A percentile compares a stretch with the other conserved stretches of the same genome.
Evolutionary conservation across 768 basidiomycete genomes (phyloP).

Genomic region (Xerocomellus intermedius): DNA sequence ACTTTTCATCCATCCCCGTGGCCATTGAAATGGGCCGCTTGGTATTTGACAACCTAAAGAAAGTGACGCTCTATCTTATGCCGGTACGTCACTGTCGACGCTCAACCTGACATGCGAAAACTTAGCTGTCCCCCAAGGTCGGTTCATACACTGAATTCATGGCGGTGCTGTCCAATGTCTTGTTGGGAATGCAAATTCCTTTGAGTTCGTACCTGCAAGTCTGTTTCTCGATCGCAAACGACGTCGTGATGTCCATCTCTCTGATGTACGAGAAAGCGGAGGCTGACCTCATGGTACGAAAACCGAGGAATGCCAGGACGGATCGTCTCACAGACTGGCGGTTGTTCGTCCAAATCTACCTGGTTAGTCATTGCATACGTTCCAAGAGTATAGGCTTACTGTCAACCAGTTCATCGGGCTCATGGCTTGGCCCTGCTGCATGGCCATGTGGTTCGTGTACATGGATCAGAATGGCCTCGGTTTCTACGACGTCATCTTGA

Average conservation of each 20-base stretch:
- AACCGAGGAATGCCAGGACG: slow-evolving; percentile 47
- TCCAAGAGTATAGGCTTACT: background rate
- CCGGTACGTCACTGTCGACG: slow-evolving; percentile 30
- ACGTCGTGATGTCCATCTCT: slow-evolving; percentile 50
- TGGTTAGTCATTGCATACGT: slow-evolving; percentile 30
- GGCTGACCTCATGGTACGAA: slow-evolving; percentile 46
- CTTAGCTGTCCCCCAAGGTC: slow-evolving; percentile 29
- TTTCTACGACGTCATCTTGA: slow-evolving; percentile 39
- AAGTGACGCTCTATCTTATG: slow-evolving; percentile 47
- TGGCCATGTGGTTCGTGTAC: slow-evolving; percentile 42
- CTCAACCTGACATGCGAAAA: background rate
- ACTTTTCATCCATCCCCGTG: slow-evolving; percentile 56
- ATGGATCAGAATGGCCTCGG: slow-evolving; percentile 39
- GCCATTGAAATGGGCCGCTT: slow-evolving; percentile 60
- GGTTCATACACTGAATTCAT: slow-evolving; percentile 61
- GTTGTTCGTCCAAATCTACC: slow-evolving; percentile 48
- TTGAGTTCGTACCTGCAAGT: slow-evolving; percentile 56
- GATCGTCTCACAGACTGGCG: slow-evolving; percentile 51
- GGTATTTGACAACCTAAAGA: slow-evolving; percentile 59
- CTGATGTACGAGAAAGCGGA: slow-evolving; percentile 55
- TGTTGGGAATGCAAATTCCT: slow-evolving; percentile 58
- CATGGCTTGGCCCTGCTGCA: slow-evolving; percentile 47
- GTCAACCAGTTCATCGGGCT: slow-evolving; percentile 39
- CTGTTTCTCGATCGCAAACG: slow-evolving; percentile 54
- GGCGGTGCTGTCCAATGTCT: slow-evolving; percentile 52